Evolutionary conservation across 2,329 filamentous ascomycete species (phyloP), one percentile per base, ranked within the genome.

Genomic region (Fusarium sp.): DNA sequence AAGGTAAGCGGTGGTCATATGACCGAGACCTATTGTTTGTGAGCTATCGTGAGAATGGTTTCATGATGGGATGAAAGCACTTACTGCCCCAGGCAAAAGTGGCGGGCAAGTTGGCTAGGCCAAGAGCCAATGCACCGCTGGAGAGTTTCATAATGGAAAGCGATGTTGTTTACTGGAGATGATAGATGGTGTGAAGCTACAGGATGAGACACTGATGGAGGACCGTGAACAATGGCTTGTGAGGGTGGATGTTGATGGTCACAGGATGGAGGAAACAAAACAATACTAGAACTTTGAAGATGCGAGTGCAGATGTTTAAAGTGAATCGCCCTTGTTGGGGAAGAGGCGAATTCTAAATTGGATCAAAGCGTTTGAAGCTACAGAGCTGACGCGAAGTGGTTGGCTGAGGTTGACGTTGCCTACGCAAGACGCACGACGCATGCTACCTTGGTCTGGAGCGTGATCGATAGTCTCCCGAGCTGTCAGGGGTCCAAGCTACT

Each of bases 1-100:
- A 24, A 92, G 76, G 74, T 89, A 90, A 44, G 88, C 90, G 10
- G 90, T 86, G 6, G 89, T 88, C 74, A 90, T 88, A 77, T 92
- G 90, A 3, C 90, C 90, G 58, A 91, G 83, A 67, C 86, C 87
- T 88, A 22, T 18, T 20, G 43, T 32, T 11, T 53, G 60, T 71
- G 52, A 74, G 69, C 63, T 61, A 25, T 25, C 25, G 32, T 43
- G 20, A 67, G 25, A 46, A 24, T n/a, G 12, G 22, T 47, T 29
- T 41, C 20, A 48, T 51, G 29, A 44, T 41, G 32, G 32, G 74
- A 79, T 45, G 27, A 38, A 38, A n/a, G 34, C 34, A 77, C 81
- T 51, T 78, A 83, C 82, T 79, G 64, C 82, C 82, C 82, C 82
- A 84, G 55, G 82, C 82, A 45, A 76, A 67, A 7, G 75, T 79